These are phyloP conservation scores for Monascus purpureus DNA, from an alignment of 495 filamentous ascomycete species.

Conservation along the genomic window DNA sequence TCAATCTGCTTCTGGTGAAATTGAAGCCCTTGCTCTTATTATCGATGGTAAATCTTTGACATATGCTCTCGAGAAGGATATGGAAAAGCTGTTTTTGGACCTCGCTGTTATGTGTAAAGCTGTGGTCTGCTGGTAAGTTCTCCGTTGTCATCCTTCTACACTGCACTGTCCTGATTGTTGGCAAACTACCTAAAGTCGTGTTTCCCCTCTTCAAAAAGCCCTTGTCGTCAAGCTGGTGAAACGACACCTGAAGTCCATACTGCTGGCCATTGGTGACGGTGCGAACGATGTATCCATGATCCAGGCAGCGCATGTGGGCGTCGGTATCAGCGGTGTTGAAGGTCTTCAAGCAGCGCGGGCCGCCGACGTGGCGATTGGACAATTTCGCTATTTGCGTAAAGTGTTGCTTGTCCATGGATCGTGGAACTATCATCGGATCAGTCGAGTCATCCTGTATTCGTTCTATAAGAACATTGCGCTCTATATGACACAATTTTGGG, in stretches of 20 bases:
- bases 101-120: slow-evolving; percentile 94
- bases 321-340: slow-evolving; percentile 95
- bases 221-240: slow-evolving; percentile 98
- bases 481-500: slow-evolving; percentile 99
- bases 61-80: slow-evolving; percentile 81
- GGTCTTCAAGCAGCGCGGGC: slow-evolving; percentile 96
- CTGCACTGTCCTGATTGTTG: neutral
- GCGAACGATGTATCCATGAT: slow-evolving; percentile 99
- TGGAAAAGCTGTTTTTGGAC: slow-evolving; percentile 90
- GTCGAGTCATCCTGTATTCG: slow-evolving; percentile 92
- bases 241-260: slow-evolving; percentile 79
- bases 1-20: slow-evolving; percentile 61
- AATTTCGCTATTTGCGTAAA: slow-evolving; percentile 94
- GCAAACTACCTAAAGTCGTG: slow-evolving; percentile 66
- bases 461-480: slow-evolving; percentile 99
- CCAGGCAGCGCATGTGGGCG: slow-evolving; percentile 95
- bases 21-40: slow-evolving; percentile 82
- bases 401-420: slow-evolving; percentile 90
- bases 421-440: slow-evolving; percentile 95
- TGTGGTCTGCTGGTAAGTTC: slow-evolving; percentile 77
- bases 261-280: slow-evolving; percentile 92
- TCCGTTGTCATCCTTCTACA: neutral
- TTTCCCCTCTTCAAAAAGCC: slow-evolving; percentile 97
- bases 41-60: slow-evolving; percentile 95
- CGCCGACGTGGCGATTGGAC: slow-evolving; percentile 90